Percentiles rank a stretch among this genome's conserved stretches.
Conservation (phyloP, 164 flowering plant genomes). For the Aristolochia fimbriata region DNA sequence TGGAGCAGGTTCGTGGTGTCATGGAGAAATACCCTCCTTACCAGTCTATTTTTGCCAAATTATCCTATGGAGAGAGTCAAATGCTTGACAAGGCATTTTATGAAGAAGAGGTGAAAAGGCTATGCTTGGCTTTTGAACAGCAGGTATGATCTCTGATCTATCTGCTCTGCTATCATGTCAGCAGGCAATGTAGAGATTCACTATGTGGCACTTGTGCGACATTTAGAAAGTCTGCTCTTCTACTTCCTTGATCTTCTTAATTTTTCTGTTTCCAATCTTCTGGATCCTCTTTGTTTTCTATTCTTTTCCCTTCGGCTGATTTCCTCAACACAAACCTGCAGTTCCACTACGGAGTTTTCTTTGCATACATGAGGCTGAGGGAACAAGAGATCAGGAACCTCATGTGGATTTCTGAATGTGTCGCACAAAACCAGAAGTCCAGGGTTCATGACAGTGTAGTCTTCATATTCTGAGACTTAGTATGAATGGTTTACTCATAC, state of each 20-base stretch:
- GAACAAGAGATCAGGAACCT: constrained; percentile 99
- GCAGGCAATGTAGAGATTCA: not conserved
- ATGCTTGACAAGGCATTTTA: constrained; percentile 98
- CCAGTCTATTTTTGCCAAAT: constrained; percentile 80
- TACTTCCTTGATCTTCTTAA: not conserved
- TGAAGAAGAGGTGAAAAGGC: constrained; percentile 98
- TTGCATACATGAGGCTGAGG: constrained; percentile 93
- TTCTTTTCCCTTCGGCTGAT: not conserved
- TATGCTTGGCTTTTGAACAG: constrained; percentile 91
- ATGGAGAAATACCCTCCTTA: constrained; percentile 99
- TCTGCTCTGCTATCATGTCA: not conserved
- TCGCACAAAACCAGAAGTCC: constrained; percentile 98
- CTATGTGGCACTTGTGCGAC: not conserved
- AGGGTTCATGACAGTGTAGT: constrained; percentile 98
- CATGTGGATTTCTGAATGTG: constrained; percentile 99
- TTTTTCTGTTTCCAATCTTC: not conserved
- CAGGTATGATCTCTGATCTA: constrained; percentile 40
- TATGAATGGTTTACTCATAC: not conserved
- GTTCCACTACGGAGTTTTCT: constrained; percentile 96
- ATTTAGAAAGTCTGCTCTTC: not conserved
- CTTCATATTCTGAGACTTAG: constrained; percentile 64
- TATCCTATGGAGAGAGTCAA: constrained; percentile 97
- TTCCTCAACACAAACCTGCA: constrained; percentile 21
- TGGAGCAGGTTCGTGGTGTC: constrained; percentile 68
- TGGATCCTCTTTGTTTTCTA: not conserved